phyloP scores from a whole-genome alignment of 2,329 filamentous ascomycete genomes.

The Lachnellula suecica region DNA sequence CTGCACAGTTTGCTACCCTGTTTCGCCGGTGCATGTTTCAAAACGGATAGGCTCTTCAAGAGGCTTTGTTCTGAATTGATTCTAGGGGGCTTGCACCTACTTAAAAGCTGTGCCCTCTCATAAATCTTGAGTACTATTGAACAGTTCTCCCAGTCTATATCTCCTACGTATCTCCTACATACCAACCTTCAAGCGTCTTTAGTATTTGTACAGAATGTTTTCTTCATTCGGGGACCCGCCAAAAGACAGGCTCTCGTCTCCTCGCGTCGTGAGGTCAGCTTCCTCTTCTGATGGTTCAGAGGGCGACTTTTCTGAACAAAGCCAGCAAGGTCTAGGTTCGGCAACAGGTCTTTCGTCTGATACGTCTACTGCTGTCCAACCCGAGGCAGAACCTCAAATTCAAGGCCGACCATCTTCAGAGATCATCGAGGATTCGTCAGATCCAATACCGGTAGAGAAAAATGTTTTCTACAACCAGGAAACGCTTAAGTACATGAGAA shows the following conservation, averaged over 20 bases:
- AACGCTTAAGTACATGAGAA: conserved; percentile 6
- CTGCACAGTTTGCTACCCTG: neutral
- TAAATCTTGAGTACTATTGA: too few species aligned
- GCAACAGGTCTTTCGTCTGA: neutral
- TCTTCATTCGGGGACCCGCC: too few species aligned
- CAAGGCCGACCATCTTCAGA: neutral
- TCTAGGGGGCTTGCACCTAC: too few species aligned
- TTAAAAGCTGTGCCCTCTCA: too few species aligned
- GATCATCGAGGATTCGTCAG: neutral
- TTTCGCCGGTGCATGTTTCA: too few species aligned
- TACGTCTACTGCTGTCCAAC: neutral
- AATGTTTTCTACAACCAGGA: conserved; percentile 3
- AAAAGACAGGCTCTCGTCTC: neutral
- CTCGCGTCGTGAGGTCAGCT: neutral
- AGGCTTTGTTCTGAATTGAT: too few species aligned
- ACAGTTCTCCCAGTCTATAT: too few species aligned
- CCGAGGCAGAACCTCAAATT: neutral
- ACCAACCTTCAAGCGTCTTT: neutral
- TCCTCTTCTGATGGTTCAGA: neutral
- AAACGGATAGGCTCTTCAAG: too few species aligned
- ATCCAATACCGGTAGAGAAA: neutral
- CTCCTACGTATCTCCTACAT: too few species aligned
- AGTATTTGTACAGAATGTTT: too few species aligned
- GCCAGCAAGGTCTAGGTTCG: neutral
- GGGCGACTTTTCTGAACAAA: neutral